Evolutionary conservation across 768 basidiomycete species (phyloP), one percentile per base, ranked within the genome.

Genomic region (Suillus cothurnatus): DNA sequence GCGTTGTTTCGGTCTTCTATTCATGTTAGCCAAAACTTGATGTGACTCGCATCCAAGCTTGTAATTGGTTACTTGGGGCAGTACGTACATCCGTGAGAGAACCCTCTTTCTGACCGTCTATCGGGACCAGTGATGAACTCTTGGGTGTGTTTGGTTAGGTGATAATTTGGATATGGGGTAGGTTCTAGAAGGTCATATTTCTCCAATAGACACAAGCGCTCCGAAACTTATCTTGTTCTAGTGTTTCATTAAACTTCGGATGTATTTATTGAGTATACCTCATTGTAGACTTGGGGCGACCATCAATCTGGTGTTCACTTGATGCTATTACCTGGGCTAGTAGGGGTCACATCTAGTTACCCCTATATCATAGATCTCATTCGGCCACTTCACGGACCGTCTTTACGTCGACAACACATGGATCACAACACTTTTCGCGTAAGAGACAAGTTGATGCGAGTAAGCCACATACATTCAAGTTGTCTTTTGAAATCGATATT

Each of bases 331-430:
- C 28, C 52, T 32, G 4, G 41, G 41, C 41, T 4, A 49, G 47
- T 23, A 11, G 47, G 47, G 47, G 38, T 15, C 23, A 23, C 21
- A 49, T 49, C 47, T 34, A 14, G 15, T 39, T 28, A 2, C 58
- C 38, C 58, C 58, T 59, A 59, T 59, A 43, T 41, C 41, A 41
- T n/a, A 31, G 58, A 39, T 43, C 39, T 59, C 36, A 9, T 26
- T 9, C 57, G 23, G 56, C n/a, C 61, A 62, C 52, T 61, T 62
- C 41, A 63, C 64, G 52, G 52, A 31, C 52, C 45, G 26, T 66
- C 61, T 74, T 74, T 76, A 76, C 75, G 73, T 74, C 70, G 73
- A 64, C 71, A 41, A 52, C 68, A 56, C 74, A 65, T 71, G 66
- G 17, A 59, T 69, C 63, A 56, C 62, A 62, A 68, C 63, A 62